Conservation (phyloP, 2,329 filamentous ascomycete genomes). For the Cordyceps cateniannulata region DNA sequence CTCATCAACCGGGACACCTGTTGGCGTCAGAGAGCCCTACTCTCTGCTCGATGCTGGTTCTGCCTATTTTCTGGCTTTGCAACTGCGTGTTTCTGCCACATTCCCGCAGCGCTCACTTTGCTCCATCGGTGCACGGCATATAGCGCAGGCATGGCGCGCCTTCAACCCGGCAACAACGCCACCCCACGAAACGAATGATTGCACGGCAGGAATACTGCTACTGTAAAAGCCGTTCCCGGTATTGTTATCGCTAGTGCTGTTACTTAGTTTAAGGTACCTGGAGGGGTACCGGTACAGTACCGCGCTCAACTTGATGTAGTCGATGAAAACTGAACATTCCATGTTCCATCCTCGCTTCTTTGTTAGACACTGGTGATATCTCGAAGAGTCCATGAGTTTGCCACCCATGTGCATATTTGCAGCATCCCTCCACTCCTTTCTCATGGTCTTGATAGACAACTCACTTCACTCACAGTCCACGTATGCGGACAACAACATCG, state of each 20-base stretch:
- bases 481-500: too few species aligned
- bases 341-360: slow-evolving; percentile 60
- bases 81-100: background rate
- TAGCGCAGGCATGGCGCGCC: slow-evolving; percentile 89
- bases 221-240: too few species aligned
- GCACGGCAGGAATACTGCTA: slow-evolving; percentile 75
- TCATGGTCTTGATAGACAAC: too few species aligned
- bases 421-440: too few species aligned
- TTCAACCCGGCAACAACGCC: slow-evolving; percentile 80
- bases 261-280: too few species aligned
- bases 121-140: slow-evolving; percentile 61
- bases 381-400: too few species aligned
- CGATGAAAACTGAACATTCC: slow-evolving; percentile 95
- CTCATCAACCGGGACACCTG: background rate
- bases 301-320: slow-evolving; percentile 66
- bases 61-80: background rate
- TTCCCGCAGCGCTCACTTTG: background rate
- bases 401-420: too few species aligned
- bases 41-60: background rate
- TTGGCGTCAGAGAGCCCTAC: background rate
- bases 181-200: slow-evolving; percentile 85
- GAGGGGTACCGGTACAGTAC: too few species aligned
- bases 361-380: too few species aligned
- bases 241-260: too few species aligned
- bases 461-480: too few species aligned